Evolutionary conservation across 208 protist genomes (phyloP), one percentile per base, ranked within the genome.

Genomic region (Leishmania guyanensis): DNA sequence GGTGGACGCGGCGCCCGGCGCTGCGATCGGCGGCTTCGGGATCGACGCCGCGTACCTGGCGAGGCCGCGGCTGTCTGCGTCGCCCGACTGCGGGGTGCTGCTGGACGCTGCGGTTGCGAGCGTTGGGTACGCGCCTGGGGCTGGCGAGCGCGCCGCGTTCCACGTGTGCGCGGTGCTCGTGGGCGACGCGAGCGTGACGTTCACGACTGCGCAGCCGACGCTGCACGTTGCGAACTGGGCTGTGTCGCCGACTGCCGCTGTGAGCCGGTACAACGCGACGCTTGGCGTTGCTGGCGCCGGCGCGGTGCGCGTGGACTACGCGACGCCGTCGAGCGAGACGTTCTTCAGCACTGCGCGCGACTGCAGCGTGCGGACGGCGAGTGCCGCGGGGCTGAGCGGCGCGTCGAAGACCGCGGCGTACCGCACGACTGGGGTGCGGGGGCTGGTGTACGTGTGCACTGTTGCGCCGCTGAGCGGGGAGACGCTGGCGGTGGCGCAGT

Each of bases 401-500:
- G 1, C 77, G 29, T 66, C 65, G 50, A 53, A 6, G 36, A 46
- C 36, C 10, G 70, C 71, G 29, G 76, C 81, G 48, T 75, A 80
- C 71, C 60, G 75, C n/a, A 68, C 66, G 33, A 73, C 78, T 1
- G 74, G 75, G 22, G 76, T 91, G 36, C 79, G 65, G 64, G 89
- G 89, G 48, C 46, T 93, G 5, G 86, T 88, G 71, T 89, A 88
- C 81, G 76, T 94, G 36, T 94, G 91, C 85, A 88, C 88, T 56
- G 68, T 77, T n/a, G 56, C 80, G 80, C 88, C 51, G 43, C 36
- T 83, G 43, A 76, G 17, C 66, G 60, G 33, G 46, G 54, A 3
- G 70, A 73, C 53, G 36, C 53, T 88, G 3, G 71, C 88, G 17
- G 77, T 93, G 43, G 89, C 81, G 20, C 26, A 33, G 36, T 82